Conservation (phyloP, 1,284 basidiomycete species). For the Leccinum fuscescens region DNA sequence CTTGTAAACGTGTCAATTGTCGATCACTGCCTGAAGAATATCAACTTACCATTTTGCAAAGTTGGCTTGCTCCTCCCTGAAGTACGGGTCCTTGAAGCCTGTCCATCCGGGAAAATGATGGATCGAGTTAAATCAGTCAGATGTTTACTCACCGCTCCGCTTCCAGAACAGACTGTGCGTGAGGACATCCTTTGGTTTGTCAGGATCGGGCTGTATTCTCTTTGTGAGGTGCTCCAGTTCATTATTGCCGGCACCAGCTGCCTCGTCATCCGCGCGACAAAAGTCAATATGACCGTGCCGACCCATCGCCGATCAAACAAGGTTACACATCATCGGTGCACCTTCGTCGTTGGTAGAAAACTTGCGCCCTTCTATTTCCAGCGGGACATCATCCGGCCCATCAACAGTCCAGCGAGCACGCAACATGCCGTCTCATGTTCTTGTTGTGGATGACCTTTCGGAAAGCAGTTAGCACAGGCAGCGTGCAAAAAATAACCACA, state of each 20-base stretch:
- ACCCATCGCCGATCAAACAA: too few relatives aligned
- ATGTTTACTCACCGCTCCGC: conserved; percentile 41
- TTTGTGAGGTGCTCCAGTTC: too few relatives aligned
- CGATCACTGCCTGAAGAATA: too few relatives aligned
- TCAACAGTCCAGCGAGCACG: conserved; percentile 55
- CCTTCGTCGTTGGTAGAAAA: too few relatives aligned
- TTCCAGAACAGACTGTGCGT: conserved; percentile 58
- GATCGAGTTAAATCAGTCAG: background rate
- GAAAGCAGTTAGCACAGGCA: conserved; percentile 34
- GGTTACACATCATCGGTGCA: too few relatives aligned
- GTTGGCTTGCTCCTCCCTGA: too few relatives aligned
- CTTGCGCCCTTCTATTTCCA: too few relatives aligned
- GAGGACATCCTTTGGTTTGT: conserved; percentile 50
- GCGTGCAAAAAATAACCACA: conserved; percentile 58
- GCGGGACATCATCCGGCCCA: conserved; percentile 39
- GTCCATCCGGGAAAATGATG: too few relatives aligned
- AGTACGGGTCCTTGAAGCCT: too few relatives aligned
- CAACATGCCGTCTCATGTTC: conserved; percentile 64
- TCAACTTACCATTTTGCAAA: too few relatives aligned
- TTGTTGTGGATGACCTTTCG: conserved; percentile 54
- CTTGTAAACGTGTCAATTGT: too few relatives aligned
- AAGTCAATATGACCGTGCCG: conserved; percentile 40
- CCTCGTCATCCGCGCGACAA: conserved; percentile 37
- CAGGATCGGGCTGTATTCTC: conserved; percentile 40
- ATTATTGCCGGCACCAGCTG: too few relatives aligned